These are phyloP conservation scores for Aspergillus caelatus DNA, from an alignment of 2,329 filamentous ascomycete genomes.

Conservation along the genomic window DNA sequence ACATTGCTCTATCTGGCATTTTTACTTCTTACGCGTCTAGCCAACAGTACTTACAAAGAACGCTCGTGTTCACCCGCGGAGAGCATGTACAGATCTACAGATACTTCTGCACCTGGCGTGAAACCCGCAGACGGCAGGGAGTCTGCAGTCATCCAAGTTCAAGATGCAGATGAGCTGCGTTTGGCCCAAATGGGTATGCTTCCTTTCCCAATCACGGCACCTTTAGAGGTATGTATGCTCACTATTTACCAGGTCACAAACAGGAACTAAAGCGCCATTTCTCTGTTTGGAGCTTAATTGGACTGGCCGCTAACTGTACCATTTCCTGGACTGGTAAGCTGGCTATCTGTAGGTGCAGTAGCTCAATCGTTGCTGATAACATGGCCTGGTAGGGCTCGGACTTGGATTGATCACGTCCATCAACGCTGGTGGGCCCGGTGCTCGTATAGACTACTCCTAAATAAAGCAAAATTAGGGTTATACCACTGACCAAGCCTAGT, in stretches of 20 bases:
- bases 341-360: not conserved
- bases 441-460: conserved; percentile 25
- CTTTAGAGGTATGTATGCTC: not conserved
- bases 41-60: not conserved
- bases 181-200: conserved; percentile 49
- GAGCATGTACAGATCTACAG: conserved; percentile 18
- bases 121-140: conserved; percentile 2
- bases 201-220: not conserved
- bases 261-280: conserved; percentile 55
- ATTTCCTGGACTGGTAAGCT: conserved; percentile 52
- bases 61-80: not conserved
- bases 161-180: conserved; percentile 45
- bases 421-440: conserved; percentile 51
- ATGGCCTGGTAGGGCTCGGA: conserved; percentile 35
- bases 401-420: conserved; percentile 52
- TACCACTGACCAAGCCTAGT: conserved; percentile 32
- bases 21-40: not conserved
- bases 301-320: conserved; percentile 53
- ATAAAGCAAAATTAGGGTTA: not conserved
- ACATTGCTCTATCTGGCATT: not conserved
- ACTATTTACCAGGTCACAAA: conserved; percentile 45
- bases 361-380: not conserved
- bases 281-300: conserved; percentile 51
- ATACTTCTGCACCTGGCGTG: conserved; percentile 5
- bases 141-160: conserved; percentile 21